These are phyloP conservation scores for Fusarium cyanostomum DNA, from an alignment of 2,329 filamentous ascomycete species.

Conservation along the genomic window DNA sequence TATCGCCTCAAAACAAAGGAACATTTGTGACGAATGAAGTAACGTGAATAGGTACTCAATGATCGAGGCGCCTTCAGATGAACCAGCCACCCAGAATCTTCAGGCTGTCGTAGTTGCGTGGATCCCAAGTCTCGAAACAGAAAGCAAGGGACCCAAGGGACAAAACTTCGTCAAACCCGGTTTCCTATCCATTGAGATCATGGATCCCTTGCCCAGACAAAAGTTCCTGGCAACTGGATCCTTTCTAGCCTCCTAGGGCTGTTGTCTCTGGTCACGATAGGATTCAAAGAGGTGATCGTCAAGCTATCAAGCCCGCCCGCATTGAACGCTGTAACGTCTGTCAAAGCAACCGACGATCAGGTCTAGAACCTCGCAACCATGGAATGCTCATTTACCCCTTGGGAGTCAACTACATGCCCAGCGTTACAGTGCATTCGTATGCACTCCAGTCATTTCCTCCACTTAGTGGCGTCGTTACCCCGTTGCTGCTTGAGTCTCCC, in stretches of 20 bases:
- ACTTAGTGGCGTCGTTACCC: slow-evolving; percentile 4
- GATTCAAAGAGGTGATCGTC: slow-evolving; percentile 13
- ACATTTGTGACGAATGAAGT: neutral
- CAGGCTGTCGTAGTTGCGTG: neutral
- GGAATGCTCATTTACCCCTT: slow-evolving; percentile 20
- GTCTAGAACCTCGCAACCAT: slow-evolving; percentile 26
- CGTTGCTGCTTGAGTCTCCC: neutral
- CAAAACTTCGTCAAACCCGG: neutral
- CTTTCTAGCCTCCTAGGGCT: slow-evolving; percentile 22
- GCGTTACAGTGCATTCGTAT: slow-evolving; percentile 10
- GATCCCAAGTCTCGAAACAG: neutral
- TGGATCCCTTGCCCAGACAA: slow-evolving; percentile 3
- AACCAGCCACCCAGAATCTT: neutral
- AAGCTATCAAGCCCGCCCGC: slow-evolving; percentile 5
- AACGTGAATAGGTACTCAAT: neutral
- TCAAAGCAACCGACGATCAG: slow-evolving; percentile 19
- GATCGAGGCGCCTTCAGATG: neutral
- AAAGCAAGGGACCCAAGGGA: neutral
- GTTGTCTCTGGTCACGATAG: slow-evolving; percentile 17
- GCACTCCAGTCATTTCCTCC: neutral
- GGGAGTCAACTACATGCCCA: neutral
- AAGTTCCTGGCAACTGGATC: neutral
- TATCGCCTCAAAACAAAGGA: neutral
- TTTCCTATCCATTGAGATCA: neutral
- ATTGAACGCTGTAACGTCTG: slow-evolving; percentile 13